phyloP scores from a whole-genome alignment of 2,329 filamentous ascomycete species.

The Cladophialophora bantiana region DNA sequence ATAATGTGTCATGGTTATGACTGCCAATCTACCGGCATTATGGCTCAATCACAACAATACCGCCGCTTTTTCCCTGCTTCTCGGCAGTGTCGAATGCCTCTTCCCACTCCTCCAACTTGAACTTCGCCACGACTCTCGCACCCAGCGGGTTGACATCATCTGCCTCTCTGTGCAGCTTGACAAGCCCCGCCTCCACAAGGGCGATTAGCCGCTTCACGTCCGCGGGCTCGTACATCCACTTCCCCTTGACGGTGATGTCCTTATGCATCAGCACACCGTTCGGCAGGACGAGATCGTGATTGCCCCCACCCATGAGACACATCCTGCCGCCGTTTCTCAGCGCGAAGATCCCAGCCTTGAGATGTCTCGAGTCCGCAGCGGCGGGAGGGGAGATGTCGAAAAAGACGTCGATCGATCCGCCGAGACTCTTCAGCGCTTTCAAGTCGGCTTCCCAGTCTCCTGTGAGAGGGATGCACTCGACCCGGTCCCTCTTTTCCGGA shows the following conservation, averaged over 20 bases:
- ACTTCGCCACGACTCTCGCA: conserved; percentile 10
- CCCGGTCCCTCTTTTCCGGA: conserved; percentile 26
- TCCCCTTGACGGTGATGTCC: conserved; percentile 39
- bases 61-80: conserved; percentile 14
- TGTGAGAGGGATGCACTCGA: conserved; percentile 52
- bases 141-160: conserved; percentile 14
- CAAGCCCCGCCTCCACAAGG: conserved; percentile 36
- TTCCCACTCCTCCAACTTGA: conserved; percentile 30
- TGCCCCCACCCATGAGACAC: conserved; percentile 39
- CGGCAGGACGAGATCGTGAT: conserved; percentile 35
- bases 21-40: neutral
- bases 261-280: conserved; percentile 32
- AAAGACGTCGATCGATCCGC: conserved; percentile 52
- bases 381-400: conserved; percentile 58
- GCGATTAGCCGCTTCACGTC: conserved; percentile 37
- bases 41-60: conserved; percentile 22
- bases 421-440: conserved; percentile 43
- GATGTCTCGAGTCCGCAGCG: conserved; percentile 48
- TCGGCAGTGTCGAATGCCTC: conserved; percentile 26
- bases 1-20: neutral
- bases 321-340: conserved; percentile 38
- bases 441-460: conserved; percentile 51
- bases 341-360: conserved; percentile 48
- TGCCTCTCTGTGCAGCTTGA: conserved; percentile 28
- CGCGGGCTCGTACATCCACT: conserved; percentile 40